Evolutionary conservation across 2,329 filamentous ascomycete species (phyloP), one percentile per base, ranked within the genome.

Genomic region (Fusarium kyushuense): DNA sequence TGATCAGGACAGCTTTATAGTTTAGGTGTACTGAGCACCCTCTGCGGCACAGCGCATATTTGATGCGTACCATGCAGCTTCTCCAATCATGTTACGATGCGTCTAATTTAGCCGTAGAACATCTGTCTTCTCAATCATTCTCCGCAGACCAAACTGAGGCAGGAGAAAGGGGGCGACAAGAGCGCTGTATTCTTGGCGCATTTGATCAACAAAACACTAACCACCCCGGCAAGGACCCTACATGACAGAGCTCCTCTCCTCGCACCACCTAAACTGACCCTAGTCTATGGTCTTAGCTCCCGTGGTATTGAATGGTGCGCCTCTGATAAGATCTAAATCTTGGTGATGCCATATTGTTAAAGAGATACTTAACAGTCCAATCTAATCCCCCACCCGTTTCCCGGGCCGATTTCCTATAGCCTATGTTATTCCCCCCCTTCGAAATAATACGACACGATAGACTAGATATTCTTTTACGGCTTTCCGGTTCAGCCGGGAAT

Each of bases 381-480:
- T 52, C 51, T 25, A 17, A 42, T 43, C 41, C 47, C 65, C 54
- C 54, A 58, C 59, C 48, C 47, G 51, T 16, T 33, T 41, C 38
- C 73, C 72, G 70, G 72, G 70, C 72, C 72, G 69, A 73, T 74
- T 64, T 72, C 58, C 33, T 47, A 53, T 25, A 54, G 42, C 58
- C 47, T 49, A 27, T 25, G 23, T 25, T 25, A 25, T 25, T 25
- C 7, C 23, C 23, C 23, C 23, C 23, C 23, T 25, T 7, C 23
- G n/a, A 25, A 25, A 25, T 25, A 25, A 7, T 25, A 25, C 23
- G 23, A 25, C 21, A 52, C 17, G 11, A 40, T n/a, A 43, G 23
- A 43, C 7, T 23, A 16, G 53, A 30, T 55, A 14, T 49, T n/a
- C 5, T 46, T 27, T 38, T 63, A 42, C 51, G 40, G 6, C 11